Base-by-base conservation (phyloP, 2,329 filamentous ascomycete species). In the Colletotrichum sp. region DNA sequence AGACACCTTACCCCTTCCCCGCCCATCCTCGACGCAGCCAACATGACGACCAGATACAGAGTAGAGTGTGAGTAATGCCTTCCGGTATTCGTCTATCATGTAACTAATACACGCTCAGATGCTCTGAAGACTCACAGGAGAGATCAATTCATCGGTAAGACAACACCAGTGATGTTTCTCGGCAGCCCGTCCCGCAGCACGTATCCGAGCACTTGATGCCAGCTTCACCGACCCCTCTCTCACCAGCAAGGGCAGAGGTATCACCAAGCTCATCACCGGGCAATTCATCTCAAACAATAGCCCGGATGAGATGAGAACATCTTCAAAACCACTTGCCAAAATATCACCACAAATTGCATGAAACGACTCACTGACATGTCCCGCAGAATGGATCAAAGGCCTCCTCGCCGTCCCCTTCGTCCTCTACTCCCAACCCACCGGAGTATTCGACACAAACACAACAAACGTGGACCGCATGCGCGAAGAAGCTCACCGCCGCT, bases 381-480 rank as follows among this genome's bases (percentile, higher is more conserved):
- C 77, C 67, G 77, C 81, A 92, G 95, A 98, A 93, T 99, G 96
- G 96, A 95, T 99, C 89, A 99, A 99, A 86, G 95, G 94, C 52
- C 91, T 99, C 6, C 89, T 99, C 15, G 97, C 97, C 2, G 96
- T 99, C 1, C 97, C 97, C 0, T 99, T 99, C 83, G 96, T 99
- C 52, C 91, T 99, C 70, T 96, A 98, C 84, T 98, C 96, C 2
- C 96, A 99, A 83, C 97, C 97, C 5, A 98, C 95, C 1, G 95
- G 95, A 24, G 92, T 96, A 57, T 96, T 96, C 81, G 93, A 96
- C 78, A 89, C 91, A 72, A 90, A 92, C 80, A 91, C 91, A 76
- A 88, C 90, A 71, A 90, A 89, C 71, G 90, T 96, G 67, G 87
- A 90, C 60, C 90, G 93, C 74, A 96, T 96, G 88, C 95, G 95